Conservation (phyloP, 129 eudicot genomes). For the Ambrosia artemisiifolia region DNA sequence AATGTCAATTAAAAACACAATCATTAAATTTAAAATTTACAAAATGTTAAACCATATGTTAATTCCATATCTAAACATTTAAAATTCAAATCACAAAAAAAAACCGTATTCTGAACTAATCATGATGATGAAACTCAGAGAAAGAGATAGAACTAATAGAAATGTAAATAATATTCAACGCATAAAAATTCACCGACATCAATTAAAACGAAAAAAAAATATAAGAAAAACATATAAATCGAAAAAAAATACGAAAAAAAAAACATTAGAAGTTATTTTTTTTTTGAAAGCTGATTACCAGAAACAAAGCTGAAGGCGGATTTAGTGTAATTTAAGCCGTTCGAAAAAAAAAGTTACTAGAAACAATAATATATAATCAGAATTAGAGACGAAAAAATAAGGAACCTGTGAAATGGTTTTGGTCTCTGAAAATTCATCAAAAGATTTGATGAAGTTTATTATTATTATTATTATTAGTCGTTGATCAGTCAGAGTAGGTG, state of each 20-base stretch:
- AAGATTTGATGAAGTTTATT: background rate
- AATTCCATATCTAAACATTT: constrained; percentile 1
- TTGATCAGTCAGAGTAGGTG: constrained; percentile 25
- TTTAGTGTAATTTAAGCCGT: no score
- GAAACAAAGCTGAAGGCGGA: no score
- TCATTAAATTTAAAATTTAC: background rate
- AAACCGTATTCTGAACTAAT: background rate
- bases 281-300: no score
- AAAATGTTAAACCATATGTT: constrained; percentile 3
- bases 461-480: background rate
- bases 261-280: no score
- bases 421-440: constrained; percentile 6
- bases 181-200: background rate
- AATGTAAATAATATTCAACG: background rate
- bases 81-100: constrained; percentile 9
- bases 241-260: background rate
- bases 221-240: background rate
- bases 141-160: background rate
- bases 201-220: background rate
- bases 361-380: background rate
- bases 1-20: background rate
- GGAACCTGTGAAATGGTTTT: constrained; percentile 2
- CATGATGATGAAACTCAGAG: background rate
- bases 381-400: background rate
- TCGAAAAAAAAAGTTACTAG: no score